phyloP scores from a whole-genome alignment of 2,329 filamentous ascomycete species.

The Leptographium lundbergii region DNA sequence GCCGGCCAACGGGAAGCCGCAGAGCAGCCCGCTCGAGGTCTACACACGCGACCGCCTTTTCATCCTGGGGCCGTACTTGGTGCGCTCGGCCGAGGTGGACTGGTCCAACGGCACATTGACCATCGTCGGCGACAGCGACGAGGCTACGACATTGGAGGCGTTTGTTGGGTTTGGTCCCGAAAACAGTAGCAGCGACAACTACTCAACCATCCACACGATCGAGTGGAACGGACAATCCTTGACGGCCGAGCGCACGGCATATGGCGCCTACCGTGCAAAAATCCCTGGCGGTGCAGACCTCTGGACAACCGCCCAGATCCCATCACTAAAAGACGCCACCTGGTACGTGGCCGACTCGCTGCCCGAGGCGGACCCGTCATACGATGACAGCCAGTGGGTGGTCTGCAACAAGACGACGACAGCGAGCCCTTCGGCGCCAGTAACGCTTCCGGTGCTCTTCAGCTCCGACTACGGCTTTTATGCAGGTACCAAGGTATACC shows the following conservation, averaged over 20 bases:
- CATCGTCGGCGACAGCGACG: constrained; percentile 7
- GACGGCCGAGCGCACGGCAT: constrained; percentile 21
- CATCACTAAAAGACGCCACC: constrained; percentile 20
- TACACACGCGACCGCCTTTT: constrained; percentile 37
- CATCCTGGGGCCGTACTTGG: constrained; percentile 32
- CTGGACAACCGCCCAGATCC: constrained; percentile 23
- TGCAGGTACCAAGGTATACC: constrained; percentile 50
- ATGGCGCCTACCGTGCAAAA: constrained; percentile 34
- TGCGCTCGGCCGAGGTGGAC: constrained; percentile 6
- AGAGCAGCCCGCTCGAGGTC: constrained; percentile 20
- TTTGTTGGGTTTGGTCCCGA: constrained; percentile 38
- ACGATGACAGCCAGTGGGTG: constrained; percentile 59
- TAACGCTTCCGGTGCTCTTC: constrained; percentile 52
- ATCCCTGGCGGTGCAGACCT: constrained; percentile 39
- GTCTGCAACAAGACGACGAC: constrained; percentile 43
- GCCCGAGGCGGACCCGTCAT: constrained; percentile 50
- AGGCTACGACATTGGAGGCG: constrained; percentile 28
- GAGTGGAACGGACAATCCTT: constrained; percentile 44
- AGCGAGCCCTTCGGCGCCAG: constrained; percentile 43
- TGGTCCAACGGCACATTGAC: constrained; percentile 19
- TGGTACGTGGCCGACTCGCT: constrained; percentile 50
- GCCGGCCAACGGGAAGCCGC: constrained; percentile 23
- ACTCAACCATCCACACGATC: constrained; percentile 30
- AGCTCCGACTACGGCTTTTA: constrained; percentile 59
- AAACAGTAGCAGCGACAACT: too few species aligned